Conservation (phyloP, 352 stramenopile genomes). For the Thalassiosira mediterranea region DNA sequence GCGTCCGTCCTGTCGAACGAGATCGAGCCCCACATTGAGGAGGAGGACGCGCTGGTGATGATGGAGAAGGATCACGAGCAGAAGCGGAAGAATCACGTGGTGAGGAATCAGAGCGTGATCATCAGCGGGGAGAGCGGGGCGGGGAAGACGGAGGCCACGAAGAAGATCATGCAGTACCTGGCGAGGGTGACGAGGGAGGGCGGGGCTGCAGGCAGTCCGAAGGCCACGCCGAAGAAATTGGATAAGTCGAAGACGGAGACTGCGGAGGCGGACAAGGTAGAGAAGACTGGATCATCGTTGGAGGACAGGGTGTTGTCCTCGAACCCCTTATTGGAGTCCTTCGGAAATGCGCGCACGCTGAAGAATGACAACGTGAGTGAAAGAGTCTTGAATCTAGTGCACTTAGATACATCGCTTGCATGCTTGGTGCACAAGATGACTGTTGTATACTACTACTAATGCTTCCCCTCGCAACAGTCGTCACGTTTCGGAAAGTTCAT, state of each 20-base stretch:
- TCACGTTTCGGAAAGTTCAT: conserved; percentile 87
- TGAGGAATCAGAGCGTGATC: conserved; percentile 87
- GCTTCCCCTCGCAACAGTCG: too few species aligned
- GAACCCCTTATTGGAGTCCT: conserved; percentile 98
- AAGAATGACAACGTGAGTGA: conserved; percentile 88
- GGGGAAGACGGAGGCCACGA: conserved; percentile 91
- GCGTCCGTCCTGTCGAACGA: conserved; percentile 86
- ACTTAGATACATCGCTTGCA: too few species aligned
- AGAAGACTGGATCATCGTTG: conserved; percentile 69
- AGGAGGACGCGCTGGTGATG: conserved; percentile 60
- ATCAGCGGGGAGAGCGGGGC: conserved; percentile 87
- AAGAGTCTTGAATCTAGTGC: too few species aligned
- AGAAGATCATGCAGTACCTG: conserved; percentile 96
- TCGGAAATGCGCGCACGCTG: conserved; percentile 92
- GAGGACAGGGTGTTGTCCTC: conserved; percentile 92
- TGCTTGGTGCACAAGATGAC: too few species aligned
- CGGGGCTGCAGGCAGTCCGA: conserved; percentile 6
- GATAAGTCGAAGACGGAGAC: background rate
- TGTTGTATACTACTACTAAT: too few species aligned
- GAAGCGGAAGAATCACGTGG: conserved; percentile 26
- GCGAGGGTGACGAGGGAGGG: conserved; percentile 70
- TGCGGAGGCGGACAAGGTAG: conserved; percentile 1
- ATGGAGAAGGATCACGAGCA: conserved; percentile 56
- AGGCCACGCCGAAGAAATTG: conserved; percentile 5
- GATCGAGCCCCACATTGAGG: conserved; percentile 84